A percentile compares a stretch with the other conserved stretches of the same genome.
Evolutionary conservation across 306 rosid genomes (phyloP).

Genomic region (Albizia julibrissin): DNA sequence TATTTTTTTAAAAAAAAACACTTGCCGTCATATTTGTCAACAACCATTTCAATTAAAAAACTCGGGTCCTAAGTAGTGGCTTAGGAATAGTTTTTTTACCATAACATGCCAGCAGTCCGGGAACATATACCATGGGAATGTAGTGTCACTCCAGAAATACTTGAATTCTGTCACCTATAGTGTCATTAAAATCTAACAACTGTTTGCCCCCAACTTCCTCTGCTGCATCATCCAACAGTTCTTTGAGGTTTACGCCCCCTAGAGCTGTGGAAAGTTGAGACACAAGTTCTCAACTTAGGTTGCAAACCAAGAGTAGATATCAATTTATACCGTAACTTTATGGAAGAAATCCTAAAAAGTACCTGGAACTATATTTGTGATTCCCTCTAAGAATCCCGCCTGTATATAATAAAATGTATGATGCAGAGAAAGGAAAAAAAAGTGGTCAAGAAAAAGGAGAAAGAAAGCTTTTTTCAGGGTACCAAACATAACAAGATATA

Average conservation of each 20-base stretch:
- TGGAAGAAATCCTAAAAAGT: conserved; percentile 29
- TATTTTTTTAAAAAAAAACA: neutral
- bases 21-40: neutral
- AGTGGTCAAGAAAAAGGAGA: neutral
- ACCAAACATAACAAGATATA: conserved; percentile 24
- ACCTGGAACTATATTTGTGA: conserved; percentile 95
- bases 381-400: conserved; percentile 97
- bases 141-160: conserved; percentile 72
- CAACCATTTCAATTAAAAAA: neutral
- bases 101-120: conserved; percentile 1
- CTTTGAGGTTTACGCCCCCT: conserved; percentile 86
- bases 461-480: conserved; percentile 13
- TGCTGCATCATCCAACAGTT: conserved; percentile 71
- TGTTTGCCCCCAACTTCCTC: conserved; percentile 82
- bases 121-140: conserved; percentile 38
- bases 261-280: conserved; percentile 57
- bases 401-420: conserved; percentile 38
- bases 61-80: neutral
- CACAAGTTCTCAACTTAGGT: conserved; percentile 17
- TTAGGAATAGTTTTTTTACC: neutral
- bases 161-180: conserved; percentile 86
- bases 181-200: conserved; percentile 76
- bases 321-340: conserved; percentile 16
- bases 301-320: conserved; percentile 1
- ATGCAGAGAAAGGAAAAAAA: conserved; percentile 2